phyloP scores from a whole-genome alignment of 2,329 filamentous ascomycete species.

The Paramyrothecium sp. region DNA sequence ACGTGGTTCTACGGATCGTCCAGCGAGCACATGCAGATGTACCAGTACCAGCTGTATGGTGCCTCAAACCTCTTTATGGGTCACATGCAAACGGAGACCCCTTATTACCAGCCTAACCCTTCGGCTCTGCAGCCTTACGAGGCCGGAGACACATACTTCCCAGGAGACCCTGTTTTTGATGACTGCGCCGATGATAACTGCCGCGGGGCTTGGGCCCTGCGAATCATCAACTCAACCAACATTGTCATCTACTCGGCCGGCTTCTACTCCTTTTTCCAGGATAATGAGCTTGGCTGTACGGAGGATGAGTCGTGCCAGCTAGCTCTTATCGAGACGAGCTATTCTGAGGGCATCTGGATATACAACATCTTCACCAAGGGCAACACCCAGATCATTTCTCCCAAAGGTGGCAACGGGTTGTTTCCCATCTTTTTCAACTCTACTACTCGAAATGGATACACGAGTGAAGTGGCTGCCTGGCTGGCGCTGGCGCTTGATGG shows the following conservation, averaged over 20 bases:
- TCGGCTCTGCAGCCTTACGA: slow-evolving; percentile 37
- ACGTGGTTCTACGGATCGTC: slow-evolving; percentile 38
- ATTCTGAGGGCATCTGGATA: slow-evolving; percentile 8
- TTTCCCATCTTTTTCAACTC: slow-evolving; percentile 1
- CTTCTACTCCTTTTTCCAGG: slow-evolving; percentile 62
- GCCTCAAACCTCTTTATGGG: slow-evolving; percentile 44
- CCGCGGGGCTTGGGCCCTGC: slow-evolving; percentile 58
- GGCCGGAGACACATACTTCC: neutral
- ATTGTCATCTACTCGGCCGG: slow-evolving; percentile 53
- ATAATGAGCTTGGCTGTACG: slow-evolving; percentile 54
- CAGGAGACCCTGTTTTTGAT: slow-evolving; percentile 10
- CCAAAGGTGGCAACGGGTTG: neutral
- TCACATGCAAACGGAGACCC: slow-evolving; percentile 38
- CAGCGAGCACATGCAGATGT: slow-evolving; percentile 46
- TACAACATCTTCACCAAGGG: slow-evolving; percentile 16
- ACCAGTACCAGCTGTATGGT: slow-evolving; percentile 46
- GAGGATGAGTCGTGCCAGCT: slow-evolving; percentile 23
- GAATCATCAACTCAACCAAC: slow-evolving; percentile 48
- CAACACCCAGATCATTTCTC: slow-evolving; percentile 5
- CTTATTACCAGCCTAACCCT: slow-evolving; percentile 47
- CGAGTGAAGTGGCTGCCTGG: slow-evolving; percentile 1
- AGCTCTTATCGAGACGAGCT: slow-evolving; percentile 4
- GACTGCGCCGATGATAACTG: slow-evolving; percentile 29
- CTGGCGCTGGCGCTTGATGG: neutral
- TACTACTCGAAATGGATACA: slow-evolving; percentile 4